Percentiles rank a stretch among this genome's conserved stretches.
Conservation (phyloP, 768 basidiomycete genomes). For the Leccinellum rugosiceps region DNA sequence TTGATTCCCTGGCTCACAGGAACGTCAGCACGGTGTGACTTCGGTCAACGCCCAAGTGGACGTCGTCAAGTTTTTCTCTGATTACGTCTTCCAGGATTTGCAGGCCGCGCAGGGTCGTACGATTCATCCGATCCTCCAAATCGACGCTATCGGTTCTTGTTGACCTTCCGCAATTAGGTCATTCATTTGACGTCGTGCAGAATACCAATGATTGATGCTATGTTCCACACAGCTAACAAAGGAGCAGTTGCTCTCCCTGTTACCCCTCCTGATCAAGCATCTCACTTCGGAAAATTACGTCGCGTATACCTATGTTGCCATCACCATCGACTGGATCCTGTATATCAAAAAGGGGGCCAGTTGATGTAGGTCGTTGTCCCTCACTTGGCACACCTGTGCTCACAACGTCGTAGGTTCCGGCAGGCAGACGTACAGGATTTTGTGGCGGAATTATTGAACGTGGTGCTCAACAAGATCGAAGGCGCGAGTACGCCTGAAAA, state of each 20-base stretch:
- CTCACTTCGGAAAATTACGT: conserved; percentile 84
- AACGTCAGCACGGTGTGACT: conserved; percentile 79
- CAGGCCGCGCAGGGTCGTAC: conserved; percentile 55
- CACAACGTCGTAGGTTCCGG: conserved; percentile 56
- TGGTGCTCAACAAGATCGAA: conserved; percentile 78
- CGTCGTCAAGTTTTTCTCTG: conserved; percentile 83
- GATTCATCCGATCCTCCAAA: conserved; percentile 88
- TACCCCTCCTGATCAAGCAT: conserved; percentile 85
- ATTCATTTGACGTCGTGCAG: conserved; percentile 8
- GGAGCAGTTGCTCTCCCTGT: conserved; percentile 85
- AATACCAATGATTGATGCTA: neutral
- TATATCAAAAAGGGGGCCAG: conserved; percentile 80
- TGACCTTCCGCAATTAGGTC: conserved; percentile 96
- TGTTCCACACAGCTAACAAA: conserved; percentile 71
- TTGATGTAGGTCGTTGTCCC: conserved; percentile 55
- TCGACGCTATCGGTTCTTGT: conserved; percentile 94
- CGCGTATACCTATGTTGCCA: conserved; percentile 95
- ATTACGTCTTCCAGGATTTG: conserved; percentile 80
- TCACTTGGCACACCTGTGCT: neutral
- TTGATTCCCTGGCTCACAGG: neutral
- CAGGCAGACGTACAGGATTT: conserved; percentile 84
- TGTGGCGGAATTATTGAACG: conserved; percentile 67
- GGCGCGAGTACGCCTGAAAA: conserved; percentile 70
- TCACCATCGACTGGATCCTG: conserved; percentile 93
- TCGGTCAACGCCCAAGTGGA: conserved; percentile 89